These are phyloP conservation scores for Arbutus unedo DNA, from an alignment of 148 eudicot species.

Conservation along the genomic window DNA sequence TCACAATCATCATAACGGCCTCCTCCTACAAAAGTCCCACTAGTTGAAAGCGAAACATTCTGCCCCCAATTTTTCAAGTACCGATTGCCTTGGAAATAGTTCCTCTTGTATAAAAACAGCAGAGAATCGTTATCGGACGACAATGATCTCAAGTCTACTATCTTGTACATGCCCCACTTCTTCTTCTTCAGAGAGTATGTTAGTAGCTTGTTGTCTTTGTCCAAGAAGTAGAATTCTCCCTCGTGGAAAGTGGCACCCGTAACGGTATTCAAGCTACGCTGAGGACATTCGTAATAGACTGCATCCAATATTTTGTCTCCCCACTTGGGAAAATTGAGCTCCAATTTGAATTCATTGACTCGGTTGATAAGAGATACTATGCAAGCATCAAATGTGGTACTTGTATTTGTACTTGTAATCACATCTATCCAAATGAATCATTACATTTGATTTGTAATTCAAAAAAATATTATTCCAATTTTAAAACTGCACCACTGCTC, in stretches of 20 bases:
- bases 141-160: not conserved
- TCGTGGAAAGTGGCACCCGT: not conserved
- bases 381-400: constrained; percentile 24
- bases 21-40: constrained; percentile 3
- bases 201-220: not conserved
- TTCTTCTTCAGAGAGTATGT: constrained; percentile 1
- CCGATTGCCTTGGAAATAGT: not conserved
- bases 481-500: too few species aligned
- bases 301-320: constrained; percentile 20
- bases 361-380: constrained; percentile 15
- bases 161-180: not conserved
- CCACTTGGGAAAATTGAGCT: constrained; percentile 19
- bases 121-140: not conserved
- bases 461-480: too few species aligned
- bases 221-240: constrained; percentile 17
- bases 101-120: not conserved
- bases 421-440: too few species aligned
- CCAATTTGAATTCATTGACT: not conserved
- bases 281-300: not conserved
- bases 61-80: constrained; percentile 2
- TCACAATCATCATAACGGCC: too few species aligned
- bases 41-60: constrained; percentile 11
- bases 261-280: not conserved
- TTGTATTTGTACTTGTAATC: too few species aligned
- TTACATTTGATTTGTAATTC: too few species aligned